A percentile compares a stretch with the other conserved stretches of the same genome.
Conservation (phyloP, 2,329 filamentous ascomycete genomes). For the Fusarium papillatum region DNA sequence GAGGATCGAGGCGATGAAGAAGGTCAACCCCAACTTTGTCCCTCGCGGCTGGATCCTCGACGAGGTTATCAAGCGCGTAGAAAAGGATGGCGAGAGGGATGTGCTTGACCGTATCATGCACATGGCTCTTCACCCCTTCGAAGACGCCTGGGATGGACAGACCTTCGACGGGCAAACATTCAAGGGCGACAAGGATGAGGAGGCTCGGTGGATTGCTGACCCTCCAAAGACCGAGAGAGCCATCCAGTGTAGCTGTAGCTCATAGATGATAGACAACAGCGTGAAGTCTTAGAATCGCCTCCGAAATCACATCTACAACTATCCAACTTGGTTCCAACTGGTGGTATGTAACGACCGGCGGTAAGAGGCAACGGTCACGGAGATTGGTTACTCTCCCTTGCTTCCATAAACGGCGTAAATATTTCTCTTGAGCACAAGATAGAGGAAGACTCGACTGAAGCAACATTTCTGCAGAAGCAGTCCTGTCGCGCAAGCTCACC, state of each 20-base stretch:
- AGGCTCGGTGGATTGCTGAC: constrained; percentile 87
- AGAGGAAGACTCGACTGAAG: constrained; percentile 77
- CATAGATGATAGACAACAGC: constrained; percentile 59
- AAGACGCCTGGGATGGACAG: constrained; percentile 78
- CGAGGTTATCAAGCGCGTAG: constrained; percentile 90
- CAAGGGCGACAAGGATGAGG: constrained; percentile 77
- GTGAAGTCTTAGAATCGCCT: neutral
- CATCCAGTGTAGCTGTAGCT: constrained; percentile 97
- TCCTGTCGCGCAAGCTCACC: constrained; percentile 70
- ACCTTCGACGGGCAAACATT: constrained; percentile 62
- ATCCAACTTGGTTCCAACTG: constrained; percentile 12
- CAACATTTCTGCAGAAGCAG: constrained; percentile 53
- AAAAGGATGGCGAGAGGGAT: constrained; percentile 85
- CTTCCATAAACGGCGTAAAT: constrained; percentile 79
- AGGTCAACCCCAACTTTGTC: constrained; percentile 92
- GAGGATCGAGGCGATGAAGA: constrained; percentile 82
- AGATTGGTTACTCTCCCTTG: constrained; percentile 72
- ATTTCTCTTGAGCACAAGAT: constrained; percentile 78
- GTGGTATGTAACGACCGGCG: constrained; percentile 77
- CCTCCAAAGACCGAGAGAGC: constrained; percentile 83
- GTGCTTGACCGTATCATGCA: constrained; percentile 85
- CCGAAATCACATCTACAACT: constrained; percentile 17
- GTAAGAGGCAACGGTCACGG: constrained; percentile 78
- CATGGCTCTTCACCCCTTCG: constrained; percentile 87
- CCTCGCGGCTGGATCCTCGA: constrained; percentile 94